Conservation (phyloP, 768 basidiomycete species). For the Chalciporus piperatus region DNA sequence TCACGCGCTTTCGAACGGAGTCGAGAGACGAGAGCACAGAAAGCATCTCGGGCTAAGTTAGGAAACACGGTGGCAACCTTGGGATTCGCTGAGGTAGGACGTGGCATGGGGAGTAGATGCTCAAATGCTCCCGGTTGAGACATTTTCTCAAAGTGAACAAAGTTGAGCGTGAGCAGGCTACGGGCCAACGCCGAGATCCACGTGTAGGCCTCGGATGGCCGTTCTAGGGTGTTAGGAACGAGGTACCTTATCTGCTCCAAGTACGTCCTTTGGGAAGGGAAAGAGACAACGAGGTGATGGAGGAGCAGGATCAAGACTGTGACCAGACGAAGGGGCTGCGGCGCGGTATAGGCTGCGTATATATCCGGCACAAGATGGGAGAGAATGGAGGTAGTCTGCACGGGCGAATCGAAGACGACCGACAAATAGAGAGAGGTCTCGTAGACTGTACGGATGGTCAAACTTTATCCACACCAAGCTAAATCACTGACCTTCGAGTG, state of each 20-base stretch:
- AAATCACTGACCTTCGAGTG: conserved; percentile 56
- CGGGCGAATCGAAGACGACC: conserved; percentile 56
- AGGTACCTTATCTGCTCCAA: conserved; percentile 20
- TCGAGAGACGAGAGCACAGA: conserved; percentile 43
- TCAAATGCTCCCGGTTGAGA: conserved; percentile 33
- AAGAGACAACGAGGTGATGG: conserved; percentile 53
- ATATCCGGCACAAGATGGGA: conserved; percentile 54
- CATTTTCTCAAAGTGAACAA: conserved; percentile 47
- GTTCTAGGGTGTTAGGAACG: conserved; percentile 36
- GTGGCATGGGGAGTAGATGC: conserved; percentile 16
- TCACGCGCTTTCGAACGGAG: conserved; percentile 51
- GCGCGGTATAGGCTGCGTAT: conserved; percentile 29
- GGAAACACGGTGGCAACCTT: not conserved
- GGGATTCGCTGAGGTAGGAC: not conserved
- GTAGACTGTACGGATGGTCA: conserved; percentile 46
- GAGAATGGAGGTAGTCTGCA: conserved; percentile 61
- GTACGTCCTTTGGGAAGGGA: conserved; percentile 65
- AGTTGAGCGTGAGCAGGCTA: conserved; percentile 54
- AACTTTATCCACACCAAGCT: not conserved
- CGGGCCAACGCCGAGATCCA: conserved; percentile 58
- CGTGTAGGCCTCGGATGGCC: conserved; percentile 30
- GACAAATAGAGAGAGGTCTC: conserved; percentile 71
- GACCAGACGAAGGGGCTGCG: conserved; percentile 23
- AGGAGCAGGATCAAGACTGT: conserved; percentile 51
- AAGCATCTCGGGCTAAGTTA: conserved; percentile 39